Evolutionary conservation across 2,329 filamentous ascomycete species (phyloP), one percentile per base, ranked within the genome.

Genomic region (Cladosporium phlei): DNA sequence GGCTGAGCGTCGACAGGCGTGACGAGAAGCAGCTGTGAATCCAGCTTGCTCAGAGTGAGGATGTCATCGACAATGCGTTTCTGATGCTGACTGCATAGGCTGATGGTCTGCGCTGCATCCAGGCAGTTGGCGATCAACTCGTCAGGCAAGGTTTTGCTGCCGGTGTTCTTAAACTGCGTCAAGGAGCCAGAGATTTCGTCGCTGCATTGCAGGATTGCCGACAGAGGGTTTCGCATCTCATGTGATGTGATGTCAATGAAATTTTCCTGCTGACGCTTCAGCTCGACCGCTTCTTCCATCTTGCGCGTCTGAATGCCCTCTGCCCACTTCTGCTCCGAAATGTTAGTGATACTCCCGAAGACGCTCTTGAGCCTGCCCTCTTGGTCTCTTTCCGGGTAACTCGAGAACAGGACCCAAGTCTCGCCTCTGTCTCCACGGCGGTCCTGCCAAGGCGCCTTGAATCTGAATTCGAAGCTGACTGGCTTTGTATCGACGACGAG

Each of bases 321-420:
- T 1, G 88, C 87, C 74, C 83, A 84, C 63, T 94, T 95, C 62
- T 93, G 86, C 45, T 85, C 79, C 14, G 85, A 88, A 53, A 95
- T 94, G 59, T 94, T 87, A 0, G 87, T 91, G 42, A 94, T 83
- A 59, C 82, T 86, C 43, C 85, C 86, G 56, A 90, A 89, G 2
- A 89, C 83, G 51, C 82, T 80, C 67, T 87, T 87, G 42, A 89
- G 73, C 21, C 71, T 69, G 3, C 83, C 85, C 21, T 78, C 69
- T 1, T 72, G 68, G 51, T 83, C 75, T 57, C 78, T 83, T 56
- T 90, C 85, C 0, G 85, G 85, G 55, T 85, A 88, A 0, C 84
- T 85, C 46, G 79, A 86, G 73, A 89, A 84, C 22, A 89, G 66
- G 1, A 85, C 85, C 86, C 86, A 90, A 0, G 84, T 88, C 52